Percentiles rank a stretch among this genome's conserved stretches.
phyloP scores from a whole-genome alignment of 495 filamentous ascomycete genomes.

The Penicillium dipodomyicola region DNA sequence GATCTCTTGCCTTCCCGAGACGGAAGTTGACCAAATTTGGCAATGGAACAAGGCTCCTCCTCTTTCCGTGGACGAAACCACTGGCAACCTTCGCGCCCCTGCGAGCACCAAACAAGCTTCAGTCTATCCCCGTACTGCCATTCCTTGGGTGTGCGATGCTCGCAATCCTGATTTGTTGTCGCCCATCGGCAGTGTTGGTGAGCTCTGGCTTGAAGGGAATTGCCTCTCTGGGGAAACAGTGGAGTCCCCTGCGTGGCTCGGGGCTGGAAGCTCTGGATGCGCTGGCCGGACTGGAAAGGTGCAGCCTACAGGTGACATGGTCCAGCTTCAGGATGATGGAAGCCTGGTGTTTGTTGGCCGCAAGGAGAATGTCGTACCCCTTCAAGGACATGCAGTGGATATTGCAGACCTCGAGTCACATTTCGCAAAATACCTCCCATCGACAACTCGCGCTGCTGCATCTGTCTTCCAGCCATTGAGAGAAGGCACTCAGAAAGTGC shows the following conservation, averaged over 20 bases:
- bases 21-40: slow-evolving; percentile 40
- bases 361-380: slow-evolving; percentile 30
- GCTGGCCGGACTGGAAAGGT: slow-evolving; percentile 30
- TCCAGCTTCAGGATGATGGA: slow-evolving; percentile 29
- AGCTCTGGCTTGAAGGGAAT: slow-evolving; percentile 34
- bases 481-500: slow-evolving; percentile 7
- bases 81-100: slow-evolving; percentile 29
- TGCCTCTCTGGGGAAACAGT: slow-evolving; percentile 25
- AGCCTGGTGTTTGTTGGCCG: slow-evolving; percentile 32
- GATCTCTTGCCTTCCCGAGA: slow-evolving; percentile 37
- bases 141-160: slow-evolving; percentile 38
- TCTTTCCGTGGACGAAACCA: slow-evolving; percentile 24
- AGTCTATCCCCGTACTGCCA: slow-evolving; percentile 27
- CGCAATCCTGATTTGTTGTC: slow-evolving; percentile 32
- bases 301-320: slow-evolving; percentile 36
- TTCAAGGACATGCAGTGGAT: slow-evolving; percentile 38
- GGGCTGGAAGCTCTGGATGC: slow-evolving; percentile 27
- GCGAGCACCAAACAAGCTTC: slow-evolving; percentile 27
- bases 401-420: slow-evolving; percentile 34
- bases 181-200: slow-evolving; percentile 34
- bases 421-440: slow-evolving; percentile 28
- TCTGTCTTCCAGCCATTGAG: slow-evolving; percentile 21
- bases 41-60: slow-evolving; percentile 37
- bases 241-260: slow-evolving; percentile 37
- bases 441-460: slow-evolving; percentile 25